phyloP scores from a whole-genome alignment of 148 eudicot genomes.

The Tetragonia tetragonoides region DNA sequence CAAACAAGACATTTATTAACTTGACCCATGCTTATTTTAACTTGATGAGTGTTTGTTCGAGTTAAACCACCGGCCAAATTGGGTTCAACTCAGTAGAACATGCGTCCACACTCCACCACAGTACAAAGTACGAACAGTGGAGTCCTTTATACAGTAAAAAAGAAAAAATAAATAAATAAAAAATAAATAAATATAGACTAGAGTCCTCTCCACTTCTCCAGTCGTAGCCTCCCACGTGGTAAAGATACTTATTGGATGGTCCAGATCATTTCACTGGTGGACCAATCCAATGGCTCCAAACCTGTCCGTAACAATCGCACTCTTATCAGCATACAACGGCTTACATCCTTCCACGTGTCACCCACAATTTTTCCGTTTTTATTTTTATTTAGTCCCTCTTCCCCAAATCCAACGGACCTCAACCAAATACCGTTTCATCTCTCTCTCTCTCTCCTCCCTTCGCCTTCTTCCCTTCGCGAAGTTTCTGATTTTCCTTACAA shows the following conservation, averaged over 20 bases:
- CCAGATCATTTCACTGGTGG: conserved; percentile 16
- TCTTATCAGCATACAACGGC: conserved; percentile 45
- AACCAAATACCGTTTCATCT: conserved; percentile 3
- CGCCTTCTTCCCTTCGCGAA: conserved; percentile 11
- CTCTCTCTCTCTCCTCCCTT: not conserved
- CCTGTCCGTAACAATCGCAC: conserved; percentile 7
- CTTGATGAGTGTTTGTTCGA: too few relatives aligned
- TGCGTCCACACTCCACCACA: too few relatives aligned
- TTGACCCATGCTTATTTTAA: too few relatives aligned
- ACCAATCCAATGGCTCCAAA: conserved; percentile 32
- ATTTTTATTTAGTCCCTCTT: conserved; percentile 33
- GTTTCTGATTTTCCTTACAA: conserved; percentile 18
- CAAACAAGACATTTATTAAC: too few relatives aligned
- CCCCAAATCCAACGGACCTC: conserved; percentile 28
- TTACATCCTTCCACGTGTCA: conserved; percentile 32
- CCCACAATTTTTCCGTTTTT: not conserved
- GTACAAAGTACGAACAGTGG: too few relatives aligned
- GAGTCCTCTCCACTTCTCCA: not conserved
- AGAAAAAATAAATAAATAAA: too few relatives aligned
- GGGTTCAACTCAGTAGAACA: too few relatives aligned
- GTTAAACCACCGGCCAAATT: too few relatives aligned
- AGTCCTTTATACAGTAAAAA: too few relatives aligned
- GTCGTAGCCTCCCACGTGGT: conserved; percentile 26
- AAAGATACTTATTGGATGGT: conserved; percentile 29
- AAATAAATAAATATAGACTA: too few relatives aligned